Evolutionary conservation across 768 basidiomycete genomes (phyloP).

Genomic region (Naganishia kalamii): DNA sequence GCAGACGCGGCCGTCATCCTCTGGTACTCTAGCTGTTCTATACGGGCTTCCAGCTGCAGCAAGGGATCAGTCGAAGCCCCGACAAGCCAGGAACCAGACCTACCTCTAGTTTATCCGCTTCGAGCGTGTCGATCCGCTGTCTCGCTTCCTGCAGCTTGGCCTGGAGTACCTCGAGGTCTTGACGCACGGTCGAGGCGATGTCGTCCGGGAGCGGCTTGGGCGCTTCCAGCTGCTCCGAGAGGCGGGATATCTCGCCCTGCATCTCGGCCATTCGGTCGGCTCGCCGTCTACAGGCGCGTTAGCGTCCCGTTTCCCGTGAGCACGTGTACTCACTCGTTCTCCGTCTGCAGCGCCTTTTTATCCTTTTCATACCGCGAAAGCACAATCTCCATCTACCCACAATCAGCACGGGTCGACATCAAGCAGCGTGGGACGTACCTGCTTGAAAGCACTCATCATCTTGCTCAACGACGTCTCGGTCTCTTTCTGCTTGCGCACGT

Average conservation of each 20-base stretch:
- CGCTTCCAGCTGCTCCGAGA: background rate
- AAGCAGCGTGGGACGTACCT: background rate
- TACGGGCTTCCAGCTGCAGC: conserved; percentile 7
- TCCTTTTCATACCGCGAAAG: conserved; percentile 10
- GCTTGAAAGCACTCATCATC: conserved; percentile 21
- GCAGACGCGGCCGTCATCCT: background rate
- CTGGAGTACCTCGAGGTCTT: conserved; percentile 4
- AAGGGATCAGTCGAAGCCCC: background rate
- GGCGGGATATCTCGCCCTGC: background rate
- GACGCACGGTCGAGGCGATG: conserved; percentile 9
- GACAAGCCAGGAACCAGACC: background rate
- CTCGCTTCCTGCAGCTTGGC: conserved; percentile 1
- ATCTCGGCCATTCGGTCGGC: background rate
- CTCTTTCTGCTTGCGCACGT: conserved; percentile 8
- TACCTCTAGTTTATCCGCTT: conserved; percentile 14
- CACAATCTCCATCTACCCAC: background rate
- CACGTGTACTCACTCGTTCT: conserved; percentile 1
- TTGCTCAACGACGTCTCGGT: conserved; percentile 6
- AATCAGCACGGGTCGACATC: background rate
- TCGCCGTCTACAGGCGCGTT: background rate
- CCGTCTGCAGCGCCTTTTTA: background rate
- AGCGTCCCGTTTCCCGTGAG: no score
- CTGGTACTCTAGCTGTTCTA: conserved; percentile 4
- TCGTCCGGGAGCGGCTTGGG: background rate
- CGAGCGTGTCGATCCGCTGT: background rate